Evolutionary conservation across 495 filamentous ascomycete species (phyloP).

Genomic region (Delitschia confertaspora): DNA sequence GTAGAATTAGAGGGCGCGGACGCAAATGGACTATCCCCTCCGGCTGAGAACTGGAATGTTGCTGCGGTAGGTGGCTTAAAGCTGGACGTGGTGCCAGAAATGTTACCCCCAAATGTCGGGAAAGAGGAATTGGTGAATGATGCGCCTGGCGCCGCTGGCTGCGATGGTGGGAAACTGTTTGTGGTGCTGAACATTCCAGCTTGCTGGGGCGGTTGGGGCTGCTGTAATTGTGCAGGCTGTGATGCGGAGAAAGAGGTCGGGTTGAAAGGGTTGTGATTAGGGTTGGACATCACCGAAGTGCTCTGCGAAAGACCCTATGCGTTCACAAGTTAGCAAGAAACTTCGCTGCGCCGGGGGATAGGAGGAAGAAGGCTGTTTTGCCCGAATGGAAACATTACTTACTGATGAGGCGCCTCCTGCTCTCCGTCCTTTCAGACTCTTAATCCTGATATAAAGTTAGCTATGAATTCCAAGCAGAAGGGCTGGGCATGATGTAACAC

Average conservation of each 20-base stretch:
- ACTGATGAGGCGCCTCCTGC: neutral
- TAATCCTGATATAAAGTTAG: no score
- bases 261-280: no score
- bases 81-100: neutral
- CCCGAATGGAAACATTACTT: neutral
- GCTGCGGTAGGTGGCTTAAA: conserved; percentile 1
- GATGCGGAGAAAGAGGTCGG: no score
- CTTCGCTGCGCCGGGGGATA: no score
- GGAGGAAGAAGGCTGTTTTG: no score
- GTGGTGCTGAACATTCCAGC: neutral
- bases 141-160: neutral
- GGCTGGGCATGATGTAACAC: no score
- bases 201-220: no score
- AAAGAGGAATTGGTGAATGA: conserved; percentile 4
- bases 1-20: neutral
- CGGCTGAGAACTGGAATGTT: conserved; percentile 1
- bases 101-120: conserved; percentile 3
- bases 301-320: no score
- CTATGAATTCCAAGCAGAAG: no score
- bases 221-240: neutral
- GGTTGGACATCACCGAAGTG: no score
- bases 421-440: neutral
- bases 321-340: no score
- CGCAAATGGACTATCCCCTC: neutral
- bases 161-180: conserved; percentile 6